A percentile compares a stretch with the other conserved stretches of the same genome.
Evolutionary conservation across 2,329 filamentous ascomycete species (phyloP).

Genomic region (Sporothrix brunneoviolacea): DNA sequence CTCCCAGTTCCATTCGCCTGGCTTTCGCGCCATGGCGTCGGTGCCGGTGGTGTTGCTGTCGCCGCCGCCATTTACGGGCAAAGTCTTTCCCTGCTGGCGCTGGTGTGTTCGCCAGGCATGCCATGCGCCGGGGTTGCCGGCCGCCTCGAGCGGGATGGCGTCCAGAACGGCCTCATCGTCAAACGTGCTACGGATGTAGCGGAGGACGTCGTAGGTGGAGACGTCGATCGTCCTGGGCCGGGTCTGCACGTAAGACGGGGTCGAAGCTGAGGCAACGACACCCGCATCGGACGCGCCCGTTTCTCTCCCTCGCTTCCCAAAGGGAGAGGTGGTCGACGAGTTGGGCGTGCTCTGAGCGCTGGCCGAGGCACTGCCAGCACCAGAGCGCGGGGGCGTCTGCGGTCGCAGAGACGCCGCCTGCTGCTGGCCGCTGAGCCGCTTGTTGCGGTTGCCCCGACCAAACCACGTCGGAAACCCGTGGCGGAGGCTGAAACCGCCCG

Average conservation of each 20-base stretch:
- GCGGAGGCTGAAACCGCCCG: conserved; percentile 81
- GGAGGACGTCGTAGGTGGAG: conserved; percentile 61
- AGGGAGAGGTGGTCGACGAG: conserved; percentile 17
- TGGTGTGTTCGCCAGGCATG: conserved; percentile 82
- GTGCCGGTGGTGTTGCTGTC: background rate
- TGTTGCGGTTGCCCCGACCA: conserved; percentile 46
- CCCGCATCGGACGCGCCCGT: conserved; percentile 12
- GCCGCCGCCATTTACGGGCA: background rate
- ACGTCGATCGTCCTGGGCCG: conserved; percentile 32
- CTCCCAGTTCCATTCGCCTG: conserved; percentile 95
- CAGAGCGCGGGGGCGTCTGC: conserved; percentile 22
- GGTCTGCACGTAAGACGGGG: conserved; percentile 36
- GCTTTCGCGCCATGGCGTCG: conserved; percentile 31
- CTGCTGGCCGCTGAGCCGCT: conserved; percentile 36
- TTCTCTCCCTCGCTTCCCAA: conserved; percentile 9
- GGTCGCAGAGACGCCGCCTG: background rate
- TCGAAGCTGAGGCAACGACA: conserved; percentile 17
- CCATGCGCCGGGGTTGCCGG: conserved; percentile 87
- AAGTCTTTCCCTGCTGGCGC: conserved; percentile 26
- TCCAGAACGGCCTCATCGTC: conserved; percentile 72
- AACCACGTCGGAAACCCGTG: conserved; percentile 94
- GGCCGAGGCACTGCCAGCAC: conserved; percentile 7
- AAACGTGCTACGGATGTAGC: conserved; percentile 78
- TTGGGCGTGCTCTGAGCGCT: conserved; percentile 26
- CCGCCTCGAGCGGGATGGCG: conserved; percentile 68